These are phyloP conservation scores for Pisolithus tinctorius DNA, from an alignment of 768 basidiomycete genomes.

Conservation along the genomic window DNA sequence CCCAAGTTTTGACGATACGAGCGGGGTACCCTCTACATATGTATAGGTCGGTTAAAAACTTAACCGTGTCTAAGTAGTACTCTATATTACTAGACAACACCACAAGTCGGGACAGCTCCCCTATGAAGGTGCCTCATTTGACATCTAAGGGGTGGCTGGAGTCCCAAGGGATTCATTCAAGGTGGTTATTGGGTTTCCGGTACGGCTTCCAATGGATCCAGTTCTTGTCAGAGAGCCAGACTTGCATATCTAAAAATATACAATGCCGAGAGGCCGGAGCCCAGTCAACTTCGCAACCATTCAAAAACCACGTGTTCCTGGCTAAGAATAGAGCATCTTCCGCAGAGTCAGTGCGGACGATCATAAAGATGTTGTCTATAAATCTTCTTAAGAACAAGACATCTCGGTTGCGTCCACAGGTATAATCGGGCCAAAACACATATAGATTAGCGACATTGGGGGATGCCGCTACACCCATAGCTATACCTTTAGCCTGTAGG, in stretches of 20 bases:
- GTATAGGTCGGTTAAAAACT: background rate
- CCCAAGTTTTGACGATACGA: background rate
- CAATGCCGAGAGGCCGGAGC: background rate
- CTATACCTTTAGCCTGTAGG: constrained; percentile 7
- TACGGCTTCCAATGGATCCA: constrained; percentile 7
- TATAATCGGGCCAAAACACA: constrained; percentile 2
- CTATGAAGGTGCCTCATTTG: constrained; percentile 9
- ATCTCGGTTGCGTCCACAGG: background rate
- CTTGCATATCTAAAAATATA: constrained; percentile 11
- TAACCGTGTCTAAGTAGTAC: background rate
- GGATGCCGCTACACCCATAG: constrained; percentile 11
- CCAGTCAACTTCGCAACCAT: constrained; percentile 1
- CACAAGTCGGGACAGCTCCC: constrained; percentile 6
- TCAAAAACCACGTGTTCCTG: background rate
- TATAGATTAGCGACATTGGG: constrained; percentile 14
- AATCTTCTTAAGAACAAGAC: constrained; percentile 7
- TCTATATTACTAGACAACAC: constrained; percentile 3
- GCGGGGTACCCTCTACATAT: background rate
- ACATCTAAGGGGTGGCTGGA: constrained; percentile 11
- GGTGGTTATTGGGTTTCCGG: constrained; percentile 7
- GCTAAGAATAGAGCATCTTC: background rate
- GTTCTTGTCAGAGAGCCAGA: constrained; percentile 1
- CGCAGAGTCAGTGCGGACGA: background rate
- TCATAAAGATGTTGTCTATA: constrained; percentile 8
- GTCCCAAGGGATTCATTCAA: constrained; percentile 11